Conservation (phyloP, 2,329 filamentous ascomycete genomes). For the Penicillium sclerotigenum region DNA sequence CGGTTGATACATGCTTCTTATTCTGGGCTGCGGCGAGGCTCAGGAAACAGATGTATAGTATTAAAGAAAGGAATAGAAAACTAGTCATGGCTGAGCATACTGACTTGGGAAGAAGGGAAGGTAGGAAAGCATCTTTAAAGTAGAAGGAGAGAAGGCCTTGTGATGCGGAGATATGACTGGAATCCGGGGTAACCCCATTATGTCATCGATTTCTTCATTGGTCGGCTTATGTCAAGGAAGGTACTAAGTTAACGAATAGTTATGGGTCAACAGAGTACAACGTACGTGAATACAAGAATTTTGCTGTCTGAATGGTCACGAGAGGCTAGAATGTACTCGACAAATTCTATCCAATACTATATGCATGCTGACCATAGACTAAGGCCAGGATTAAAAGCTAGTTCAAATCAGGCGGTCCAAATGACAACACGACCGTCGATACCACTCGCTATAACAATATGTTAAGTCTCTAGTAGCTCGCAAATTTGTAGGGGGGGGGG, state of each 20-base stretch:
- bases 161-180: constrained; percentile 1
- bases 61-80: background rate
- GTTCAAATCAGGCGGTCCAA: constrained; percentile 58
- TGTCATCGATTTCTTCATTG: constrained; percentile 8
- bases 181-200: constrained; percentile 10
- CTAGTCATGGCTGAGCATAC: constrained; percentile 6
- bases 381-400: background rate
- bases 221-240: background rate
- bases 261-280: background rate
- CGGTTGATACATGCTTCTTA: constrained; percentile 48
- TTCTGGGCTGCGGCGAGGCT: background rate
- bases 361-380: background rate
- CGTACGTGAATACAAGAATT: background rate
- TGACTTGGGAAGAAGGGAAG: background rate
- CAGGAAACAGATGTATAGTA: background rate
- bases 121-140: background rate
- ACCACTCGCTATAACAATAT: constrained; percentile 61
- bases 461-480: constrained; percentile 21
- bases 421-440: constrained; percentile 80
- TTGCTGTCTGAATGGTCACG: background rate
- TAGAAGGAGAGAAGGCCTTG: background rate
- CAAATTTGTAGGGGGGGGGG: background rate
- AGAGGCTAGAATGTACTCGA: background rate
- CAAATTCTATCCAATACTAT: background rate
- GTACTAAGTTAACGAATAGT: no score